Evolutionary conservation across 495 filamentous ascomycete genomes (phyloP), one percentile per base, ranked within the genome.

Genomic region (Podospora pseudoanserina): DNA sequence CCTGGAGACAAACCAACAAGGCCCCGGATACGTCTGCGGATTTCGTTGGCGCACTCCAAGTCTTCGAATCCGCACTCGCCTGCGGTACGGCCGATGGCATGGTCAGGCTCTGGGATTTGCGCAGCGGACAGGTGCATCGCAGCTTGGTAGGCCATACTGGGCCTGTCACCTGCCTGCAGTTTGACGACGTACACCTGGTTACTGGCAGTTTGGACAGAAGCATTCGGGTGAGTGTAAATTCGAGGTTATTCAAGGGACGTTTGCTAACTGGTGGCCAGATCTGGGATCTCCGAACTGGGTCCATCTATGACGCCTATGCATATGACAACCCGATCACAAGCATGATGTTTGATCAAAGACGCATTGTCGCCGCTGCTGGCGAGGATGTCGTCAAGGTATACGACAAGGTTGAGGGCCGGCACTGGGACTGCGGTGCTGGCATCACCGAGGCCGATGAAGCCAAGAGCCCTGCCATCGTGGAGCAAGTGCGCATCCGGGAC

Each of bases 1-100:
- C 84, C 68, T 92, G 84, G 85, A 81, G 79, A 67, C 81, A 76
- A 79, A 82, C 83, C 16, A 79, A 73, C 63, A 89, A 88, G 79
- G 82, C 88, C 67, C 76, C 88, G 1, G 79, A 79, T 56, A 76
- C 78, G 64, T 87, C 88, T 19, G 92, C 93, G 2, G 92, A 97
- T 71, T 99, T 99, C 78, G 93, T 99, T 26, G 95, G 95, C 44
- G 91, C 95, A 1, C 74, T 99, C 60, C 95, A 99, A 77, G 95
- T 95, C 68, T 99, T 98, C 76, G 95, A 98, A 79, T 93, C 95
- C 18, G 95, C 95, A 7, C 83, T 99, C 66, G 95, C 95, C n/a
- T 98, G 96, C 73, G 95, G 95, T 67, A 99, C 95, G 15, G 95
- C 95, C 1, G 95, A 99, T 75, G 96, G 95, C 26, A 97, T 98